These are phyloP conservation scores for Cercospora beticola DNA, from an alignment of 2,329 filamentous ascomycete species.

Conservation along the genomic window DNA sequence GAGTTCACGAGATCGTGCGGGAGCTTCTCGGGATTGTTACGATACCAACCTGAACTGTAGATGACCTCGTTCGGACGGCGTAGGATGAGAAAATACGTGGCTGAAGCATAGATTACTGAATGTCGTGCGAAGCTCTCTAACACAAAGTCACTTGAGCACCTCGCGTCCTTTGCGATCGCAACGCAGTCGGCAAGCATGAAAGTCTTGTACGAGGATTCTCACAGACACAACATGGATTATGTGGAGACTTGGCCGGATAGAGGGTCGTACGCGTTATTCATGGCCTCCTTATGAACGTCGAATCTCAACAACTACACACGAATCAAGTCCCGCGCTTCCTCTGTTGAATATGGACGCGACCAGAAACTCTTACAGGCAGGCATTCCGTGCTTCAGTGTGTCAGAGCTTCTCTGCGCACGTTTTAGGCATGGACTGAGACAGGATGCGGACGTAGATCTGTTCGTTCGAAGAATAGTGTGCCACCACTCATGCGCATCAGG, in stretches of 20 bases:
- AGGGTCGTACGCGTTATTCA: background rate
- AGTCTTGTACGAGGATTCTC: background rate
- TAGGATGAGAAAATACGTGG: background rate
- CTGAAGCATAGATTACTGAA: background rate
- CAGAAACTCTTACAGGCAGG: background rate
- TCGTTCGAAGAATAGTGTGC: background rate
- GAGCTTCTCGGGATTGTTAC: background rate
- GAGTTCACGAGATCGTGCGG: background rate
- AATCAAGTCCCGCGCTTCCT: background rate
- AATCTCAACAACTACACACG: background rate
- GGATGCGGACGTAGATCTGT: background rate
- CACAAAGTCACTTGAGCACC: background rate
- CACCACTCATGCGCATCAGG: background rate
- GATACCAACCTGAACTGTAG: conserved; percentile 1
- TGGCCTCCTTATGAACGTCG: background rate
- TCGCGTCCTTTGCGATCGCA: background rate
- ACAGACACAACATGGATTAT: background rate
- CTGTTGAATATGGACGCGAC: background rate
- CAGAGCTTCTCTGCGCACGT: background rate
- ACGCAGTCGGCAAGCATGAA: background rate
- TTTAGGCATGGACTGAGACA: background rate
- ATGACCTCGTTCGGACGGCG: background rate
- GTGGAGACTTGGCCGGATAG: background rate
- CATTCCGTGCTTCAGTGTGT: background rate
- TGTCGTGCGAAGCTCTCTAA: background rate